These are phyloP conservation scores for Trypanosoma melophagium DNA, from an alignment of 208 protist genomes.

Conservation along the genomic window DNA sequence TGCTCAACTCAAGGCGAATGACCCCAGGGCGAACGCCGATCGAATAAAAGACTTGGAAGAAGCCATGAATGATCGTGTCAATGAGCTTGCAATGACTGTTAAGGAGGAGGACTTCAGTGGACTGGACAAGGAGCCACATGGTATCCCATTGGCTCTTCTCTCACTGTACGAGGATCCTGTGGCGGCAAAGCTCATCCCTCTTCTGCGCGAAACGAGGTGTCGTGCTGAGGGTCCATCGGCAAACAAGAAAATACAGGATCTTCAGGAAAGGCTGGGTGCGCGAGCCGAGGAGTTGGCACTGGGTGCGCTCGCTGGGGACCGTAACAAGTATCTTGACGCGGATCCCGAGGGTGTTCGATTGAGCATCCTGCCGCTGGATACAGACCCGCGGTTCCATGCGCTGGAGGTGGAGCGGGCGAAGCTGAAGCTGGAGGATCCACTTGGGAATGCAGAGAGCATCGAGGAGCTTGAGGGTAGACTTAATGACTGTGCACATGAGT, in stretches of 20 bases:
- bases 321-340: conserved; percentile 51
- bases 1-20: conserved; percentile 39
- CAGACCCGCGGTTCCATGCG: conserved; percentile 50
- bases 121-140: conserved; percentile 57
- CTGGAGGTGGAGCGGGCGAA: conserved; percentile 54
- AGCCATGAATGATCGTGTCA: conserved; percentile 52
- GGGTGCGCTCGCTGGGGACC: conserved; percentile 50
- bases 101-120: conserved; percentile 53
- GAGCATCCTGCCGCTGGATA: conserved; percentile 48
- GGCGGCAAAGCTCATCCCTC: conserved; percentile 41
- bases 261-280: conserved; percentile 48
- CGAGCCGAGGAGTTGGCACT: conserved; percentile 42
- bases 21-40: conserved; percentile 57
- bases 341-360: conserved; percentile 61
- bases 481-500: conserved; percentile 56
- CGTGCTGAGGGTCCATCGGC: conserved; percentile 14
- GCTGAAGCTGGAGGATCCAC: conserved; percentile 46
- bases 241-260: conserved; percentile 33
- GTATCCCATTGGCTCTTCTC: conserved; percentile 65
- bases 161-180: conserved; percentile 47
- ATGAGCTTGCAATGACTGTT: conserved; percentile 42
- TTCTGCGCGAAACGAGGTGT: conserved; percentile 41
- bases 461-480: conserved; percentile 49
- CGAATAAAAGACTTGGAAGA: conserved; percentile 49
- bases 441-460: conserved; percentile 37